phyloP scores from a whole-genome alignment of 352 stramenopile species.

The Phytopythium vexans region DNA sequence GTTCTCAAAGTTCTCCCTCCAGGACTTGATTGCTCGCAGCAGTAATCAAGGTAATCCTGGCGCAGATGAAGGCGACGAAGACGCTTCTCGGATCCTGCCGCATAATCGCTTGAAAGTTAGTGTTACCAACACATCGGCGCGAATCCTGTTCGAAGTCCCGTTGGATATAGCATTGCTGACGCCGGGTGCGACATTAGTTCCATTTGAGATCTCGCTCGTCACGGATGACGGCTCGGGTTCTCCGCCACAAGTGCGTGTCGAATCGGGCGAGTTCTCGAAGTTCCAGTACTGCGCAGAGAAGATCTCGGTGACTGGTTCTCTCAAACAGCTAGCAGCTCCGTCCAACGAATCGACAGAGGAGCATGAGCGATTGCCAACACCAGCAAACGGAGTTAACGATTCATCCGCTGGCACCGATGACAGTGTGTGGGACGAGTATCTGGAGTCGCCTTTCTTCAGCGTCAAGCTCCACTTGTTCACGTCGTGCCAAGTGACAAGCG shows the following conservation, averaged over 20 bases:
- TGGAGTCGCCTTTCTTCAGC: conserved; percentile 62
- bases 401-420: conserved; percentile 5
- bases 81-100: conserved; percentile 19
- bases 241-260: conserved; percentile 40
- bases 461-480: conserved; percentile 71
- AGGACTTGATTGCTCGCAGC: no score
- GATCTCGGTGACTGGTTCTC: conserved; percentile 41
- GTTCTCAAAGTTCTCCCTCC: conserved; percentile 48
- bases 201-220: conserved; percentile 48
- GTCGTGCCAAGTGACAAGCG: conserved; percentile 66
- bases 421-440: conserved; percentile 60
- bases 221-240: conserved; percentile 37
- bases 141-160: conserved; percentile 67
- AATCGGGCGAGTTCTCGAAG: conserved; percentile 68
- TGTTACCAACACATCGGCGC: conserved; percentile 56
- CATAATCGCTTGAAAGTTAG: conserved; percentile 51
- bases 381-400: neutral
- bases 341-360: conserved; percentile 24
- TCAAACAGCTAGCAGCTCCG: conserved; percentile 45
- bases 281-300: conserved; percentile 62
- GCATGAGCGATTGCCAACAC: neutral
- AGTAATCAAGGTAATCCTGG: no score
- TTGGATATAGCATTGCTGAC: conserved; percentile 31
- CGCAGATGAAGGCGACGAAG: conserved; percentile 1
- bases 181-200: conserved; percentile 36